Percentiles rank a stretch among this genome's conserved stretches.
Conservation (phyloP, 2,329 filamentous ascomycete species). For the Verticillium isaacii region DNA sequence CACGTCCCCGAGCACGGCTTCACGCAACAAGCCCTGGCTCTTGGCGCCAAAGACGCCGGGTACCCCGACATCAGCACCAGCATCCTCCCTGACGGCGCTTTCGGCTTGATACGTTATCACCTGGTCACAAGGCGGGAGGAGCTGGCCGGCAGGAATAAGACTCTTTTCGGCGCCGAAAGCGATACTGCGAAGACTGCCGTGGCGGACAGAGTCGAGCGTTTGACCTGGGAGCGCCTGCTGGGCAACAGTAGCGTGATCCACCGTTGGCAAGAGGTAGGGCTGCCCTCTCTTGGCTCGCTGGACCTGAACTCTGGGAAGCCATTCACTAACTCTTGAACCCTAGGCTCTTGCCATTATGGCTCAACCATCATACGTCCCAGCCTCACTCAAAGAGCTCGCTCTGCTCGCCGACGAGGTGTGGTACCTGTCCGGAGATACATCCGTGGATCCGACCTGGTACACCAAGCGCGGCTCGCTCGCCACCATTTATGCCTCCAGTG, state of each 20-base stretch:
- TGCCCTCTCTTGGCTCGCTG: neutral
- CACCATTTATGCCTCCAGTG: conserved; percentile 63
- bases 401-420: conserved; percentile 88
- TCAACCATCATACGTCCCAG: conserved; percentile 70
- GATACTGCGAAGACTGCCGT: conserved; percentile 36
- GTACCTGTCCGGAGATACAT: conserved; percentile 75
- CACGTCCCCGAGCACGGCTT: conserved; percentile 84
- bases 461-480: conserved; percentile 53
- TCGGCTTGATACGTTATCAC: conserved; percentile 77
- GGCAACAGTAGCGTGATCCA: conserved; percentile 69
- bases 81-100: conserved; percentile 73
- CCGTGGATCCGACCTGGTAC: conserved; percentile 88
- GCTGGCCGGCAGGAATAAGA: conserved; percentile 38
- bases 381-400: conserved; percentile 74
- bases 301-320: too few species aligned
- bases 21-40: conserved; percentile 64
- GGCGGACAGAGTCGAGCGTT: conserved; percentile 59
- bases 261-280: conserved; percentile 78
- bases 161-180: conserved; percentile 32
- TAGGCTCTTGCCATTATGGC: conserved; percentile 89
- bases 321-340: neutral
- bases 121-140: conserved; percentile 61
- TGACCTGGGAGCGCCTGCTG: conserved; percentile 73
- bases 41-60: conserved; percentile 78
- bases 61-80: conserved; percentile 84